A percentile compares a stretch with the other conserved stretches of the same genome.
These are phyloP conservation scores for Funneliformis geosporum DNA, from an alignment of 192 early-diverging fungal species.

Conservation along the genomic window DNA sequence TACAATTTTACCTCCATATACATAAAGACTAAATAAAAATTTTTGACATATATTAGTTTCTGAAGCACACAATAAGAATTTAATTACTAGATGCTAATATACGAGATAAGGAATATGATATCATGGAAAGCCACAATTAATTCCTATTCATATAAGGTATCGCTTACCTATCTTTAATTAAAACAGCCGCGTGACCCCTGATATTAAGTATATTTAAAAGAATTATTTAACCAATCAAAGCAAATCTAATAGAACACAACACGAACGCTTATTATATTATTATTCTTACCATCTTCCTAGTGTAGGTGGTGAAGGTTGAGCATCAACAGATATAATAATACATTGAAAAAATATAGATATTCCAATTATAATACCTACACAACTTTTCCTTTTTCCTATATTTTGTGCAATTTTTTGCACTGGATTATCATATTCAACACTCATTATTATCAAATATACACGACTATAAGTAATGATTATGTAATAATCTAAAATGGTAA, in stretches of 20 bases:
- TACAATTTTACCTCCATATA: not conserved
- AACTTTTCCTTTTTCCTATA: not conserved
- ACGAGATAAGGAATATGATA: no score
- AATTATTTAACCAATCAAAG: not conserved
- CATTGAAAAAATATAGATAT: not conserved
- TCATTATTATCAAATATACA: not conserved
- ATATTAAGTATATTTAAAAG: not conserved
- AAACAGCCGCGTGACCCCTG: not conserved
- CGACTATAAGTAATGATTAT: no score
- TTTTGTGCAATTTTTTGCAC: not conserved
- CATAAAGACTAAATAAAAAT: not conserved
- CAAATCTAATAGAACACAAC: not conserved
- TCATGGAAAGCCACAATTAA: not conserved
- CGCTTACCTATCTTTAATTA: slow-evolving; percentile 2
- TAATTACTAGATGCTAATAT: no score
- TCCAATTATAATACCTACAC: not conserved
- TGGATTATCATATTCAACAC: not conserved
- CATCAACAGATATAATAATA: not conserved
- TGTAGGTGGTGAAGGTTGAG: not conserved
- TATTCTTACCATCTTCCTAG: not conserved
- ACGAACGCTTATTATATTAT: not conserved
- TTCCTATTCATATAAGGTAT: no score
- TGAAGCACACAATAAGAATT: no score
- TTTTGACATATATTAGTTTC: not conserved
- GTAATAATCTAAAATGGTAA: no score